Base-by-base conservation (phyloP, 2,329 filamentous ascomycete genomes). In the Aciculosporium take region DNA sequence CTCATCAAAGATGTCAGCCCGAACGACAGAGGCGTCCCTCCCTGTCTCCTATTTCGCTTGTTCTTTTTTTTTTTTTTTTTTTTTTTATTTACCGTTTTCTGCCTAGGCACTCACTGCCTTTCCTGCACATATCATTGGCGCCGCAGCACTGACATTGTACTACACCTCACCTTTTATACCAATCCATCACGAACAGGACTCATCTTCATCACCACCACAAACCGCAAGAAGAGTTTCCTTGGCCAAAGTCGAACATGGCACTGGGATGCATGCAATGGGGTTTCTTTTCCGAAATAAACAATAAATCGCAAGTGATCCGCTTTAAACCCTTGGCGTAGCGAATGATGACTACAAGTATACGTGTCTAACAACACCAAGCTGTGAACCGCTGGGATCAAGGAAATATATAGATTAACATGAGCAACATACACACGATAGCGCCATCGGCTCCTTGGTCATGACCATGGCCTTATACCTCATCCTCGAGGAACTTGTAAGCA, bases 401-500 rank as follows among this genome's bases (percentile, higher is more conserved):
- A 20, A 28, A 18, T 24, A 28, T 20, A 37, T 28, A 37, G 24
- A 40, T 18, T 24, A 38, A 27, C 18, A 38, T 23, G 30, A 33
- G 32, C 40, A 33, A 34, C 37, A 45, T 35, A 39, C 29, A 41
- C 15, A 13, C 13, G 12, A 33, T 5, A 34, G 15, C 17, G 39
- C 10, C n/a, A 15, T 29, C 12, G 17, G 20, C 15, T 20, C 12
- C 17, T 37, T 15, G 23, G 8, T 17, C 36, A 21, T 5, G 25
- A 29, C 18, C 17, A 39, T 20, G 28, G 8, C 12, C 24, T 25
- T 40, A 81, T 54, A 94, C 74, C 63, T 95, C 89, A 58, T 96
- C 89, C 63, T 96, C 89, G 51, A 96, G 74, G 65, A 91, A 96
- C 65, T 94, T 94, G 71, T 96, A 96, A 45, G 85, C 83, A 64